Base-by-base conservation (phyloP, 768 basidiomycete species). In the Hebeloma cylindrosporum region DNA sequence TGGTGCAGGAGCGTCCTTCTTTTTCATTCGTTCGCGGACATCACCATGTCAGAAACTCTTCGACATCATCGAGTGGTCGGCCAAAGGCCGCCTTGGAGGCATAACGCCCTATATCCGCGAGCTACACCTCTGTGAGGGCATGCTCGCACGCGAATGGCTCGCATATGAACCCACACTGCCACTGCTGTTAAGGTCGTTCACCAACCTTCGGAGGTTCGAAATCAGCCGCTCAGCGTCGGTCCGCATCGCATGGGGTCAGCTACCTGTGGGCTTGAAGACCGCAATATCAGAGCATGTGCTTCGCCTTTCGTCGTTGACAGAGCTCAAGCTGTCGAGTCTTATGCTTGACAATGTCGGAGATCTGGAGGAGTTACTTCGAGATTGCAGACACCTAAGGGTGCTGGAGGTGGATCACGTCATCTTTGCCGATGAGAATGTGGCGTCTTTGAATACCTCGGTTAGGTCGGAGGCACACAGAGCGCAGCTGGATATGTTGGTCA, bases 1-100 rank as follows among this genome's bases (percentile, higher is more conserved):
- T n/a, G n/a, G n/a, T n/a, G n/a, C n/a, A 38, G 17, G 33, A 45
- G 29, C 41, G 27, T 13, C 16, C n/a, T 49, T 52, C 35, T 52
- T 52, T 36, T 40, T 39, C 25, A 27, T 22, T n/a, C 35, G 28
- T 25, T 48, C 30, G 17, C 16, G 47, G 28, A 27, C 31, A 14
- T 46, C 53, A 17, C 50, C 48, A 35, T 51, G 51, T 34, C 22
- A 39, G 26, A 43, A 32, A 39, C 42, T 53, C 21, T 48, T 45
- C 34, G 33, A 42, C n/a, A 37, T 45, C 20, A 43, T 63, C 4
- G 27, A 96, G 67, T 36, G 93, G 74, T 66, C 94, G 94, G 59
- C 80, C 75, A 39, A 94, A 90, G 14, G 94, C 87, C 21, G 77
- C 80, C 67, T 97, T 91, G 29, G 97, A 74, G 0, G 83, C 73